Base-by-base conservation (phyloP, 495 filamentous ascomycete species). In the Monascus purpureus region DNA sequence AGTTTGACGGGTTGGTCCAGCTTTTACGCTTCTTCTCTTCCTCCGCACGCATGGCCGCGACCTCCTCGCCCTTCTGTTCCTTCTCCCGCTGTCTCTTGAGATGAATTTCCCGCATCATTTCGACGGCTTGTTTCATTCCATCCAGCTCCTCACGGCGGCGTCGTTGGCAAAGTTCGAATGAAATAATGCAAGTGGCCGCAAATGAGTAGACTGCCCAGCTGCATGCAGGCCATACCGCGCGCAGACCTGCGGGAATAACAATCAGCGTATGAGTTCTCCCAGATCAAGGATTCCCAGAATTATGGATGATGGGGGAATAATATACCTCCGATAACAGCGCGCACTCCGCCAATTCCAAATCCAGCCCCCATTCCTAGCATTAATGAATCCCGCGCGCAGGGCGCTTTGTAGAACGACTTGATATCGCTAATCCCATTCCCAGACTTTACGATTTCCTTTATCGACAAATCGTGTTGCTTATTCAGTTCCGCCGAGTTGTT, bases 161-260 rank as follows among this genome's bases (percentile, higher is more conserved):
- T 35, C 68, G 69, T 43, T 82, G 75, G 57, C 86, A 97, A 40
- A 75, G 82, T 57, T 94, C 82, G 51, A 85, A 83, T 31, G 74
- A 72, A 29, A 61, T 59, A 13, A 81, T 50, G 2, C 80, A 75
- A 8, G 57, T 65, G 26, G 76, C 42, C 8, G 70, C 61, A 42
- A 86, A 90, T 8, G 69, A 57, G n/a, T 75, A 79, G 8, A 84
- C 81, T 1, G 84, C 84, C 81, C 82, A 93, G 48, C 87, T 87
- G 17, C 73, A 77, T 4, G 81, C 77, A 19, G 53, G 53, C 58
- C 57, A 64, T 28, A 69, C 43, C 15, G 60, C 52, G 7, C 52
- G 52, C 23, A 56, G 33, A 28, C 61, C 66, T 70, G 39, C 17
- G 33, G 7, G n/a, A 13, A 41, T 9, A 23, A 29, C 25, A 16